Evolutionary conservation across 108 stramenopile species (phyloP).

Genomic region (Nannochloropsis oceanica): DNA sequence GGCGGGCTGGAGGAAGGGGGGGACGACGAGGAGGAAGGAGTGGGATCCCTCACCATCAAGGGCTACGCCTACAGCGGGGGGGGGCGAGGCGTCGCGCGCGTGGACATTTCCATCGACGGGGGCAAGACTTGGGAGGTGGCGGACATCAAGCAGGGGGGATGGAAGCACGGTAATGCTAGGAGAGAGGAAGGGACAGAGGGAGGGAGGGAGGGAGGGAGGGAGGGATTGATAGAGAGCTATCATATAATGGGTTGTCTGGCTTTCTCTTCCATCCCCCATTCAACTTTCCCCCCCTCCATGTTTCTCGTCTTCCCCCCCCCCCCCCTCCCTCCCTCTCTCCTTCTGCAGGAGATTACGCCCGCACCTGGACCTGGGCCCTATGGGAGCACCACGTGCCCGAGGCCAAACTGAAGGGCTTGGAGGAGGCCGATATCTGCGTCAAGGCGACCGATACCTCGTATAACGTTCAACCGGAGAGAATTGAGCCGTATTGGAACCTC

Average conservation of each 20-base stretch:
- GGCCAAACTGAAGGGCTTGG: slow-evolving; percentile 2
- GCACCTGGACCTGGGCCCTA: slow-evolving; percentile 45
- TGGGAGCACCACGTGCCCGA: slow-evolving; percentile 40
- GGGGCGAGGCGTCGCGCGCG: slow-evolving; percentile 54
- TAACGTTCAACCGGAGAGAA: slow-evolving; percentile 55
- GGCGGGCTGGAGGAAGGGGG: background rate
- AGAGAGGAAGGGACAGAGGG: background rate
- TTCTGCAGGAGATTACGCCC: background rate
- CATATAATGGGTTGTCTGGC: too few species aligned
- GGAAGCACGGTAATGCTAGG: background rate
- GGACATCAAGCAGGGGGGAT: slow-evolving; percentile 25
- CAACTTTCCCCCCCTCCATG: background rate
- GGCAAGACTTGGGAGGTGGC: slow-evolving; percentile 58
- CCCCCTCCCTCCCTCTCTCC: background rate
- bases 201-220: background rate
- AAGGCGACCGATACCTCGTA: slow-evolving; percentile 54
- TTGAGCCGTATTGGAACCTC: slow-evolving; percentile 58
- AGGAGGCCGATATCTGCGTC: slow-evolving; percentile 1
- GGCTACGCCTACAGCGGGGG: slow-evolving; percentile 62
- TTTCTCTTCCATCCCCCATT: too few species aligned
- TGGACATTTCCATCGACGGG: slow-evolving; percentile 64
- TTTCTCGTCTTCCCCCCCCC: background rate
- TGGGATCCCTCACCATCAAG: slow-evolving; percentile 38
- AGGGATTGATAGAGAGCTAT: too few species aligned
- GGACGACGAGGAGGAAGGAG: background rate